phyloP scores from a whole-genome alignment of 2,329 filamentous ascomycete genomes.

The Epichloe scottii region DNA sequence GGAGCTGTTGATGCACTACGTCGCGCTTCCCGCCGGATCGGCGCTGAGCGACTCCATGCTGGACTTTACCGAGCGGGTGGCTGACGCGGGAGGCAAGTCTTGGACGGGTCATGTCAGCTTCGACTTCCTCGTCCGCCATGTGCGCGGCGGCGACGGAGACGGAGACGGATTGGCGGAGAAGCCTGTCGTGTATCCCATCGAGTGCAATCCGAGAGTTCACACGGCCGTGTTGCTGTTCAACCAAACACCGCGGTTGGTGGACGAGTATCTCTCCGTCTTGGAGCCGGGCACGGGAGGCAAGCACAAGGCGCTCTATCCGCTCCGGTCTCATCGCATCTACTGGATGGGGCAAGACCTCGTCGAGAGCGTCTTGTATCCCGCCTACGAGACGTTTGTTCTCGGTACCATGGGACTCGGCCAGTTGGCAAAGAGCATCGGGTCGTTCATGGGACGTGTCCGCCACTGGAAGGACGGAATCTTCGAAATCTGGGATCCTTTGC shows the following conservation, averaged over 20 bases:
- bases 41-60: slow-evolving; percentile 48
- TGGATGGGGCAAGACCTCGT: slow-evolving; percentile 59
- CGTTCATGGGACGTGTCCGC: slow-evolving; percentile 25
- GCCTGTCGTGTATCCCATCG: slow-evolving; percentile 46
- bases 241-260: slow-evolving; percentile 31
- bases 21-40: slow-evolving; percentile 40
- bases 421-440: slow-evolving; percentile 5
- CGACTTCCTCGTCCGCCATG: not conserved
- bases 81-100: slow-evolving; percentile 30
- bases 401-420: slow-evolving; percentile 8
- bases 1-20: slow-evolving; percentile 55
- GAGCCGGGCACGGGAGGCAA: slow-evolving; percentile 10
- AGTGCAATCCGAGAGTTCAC: slow-evolving; percentile 59
- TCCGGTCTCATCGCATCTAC: slow-evolving; percentile 29
- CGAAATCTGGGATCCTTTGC: slow-evolving; percentile 40
- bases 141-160: slow-evolving; percentile 8
- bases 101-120: slow-evolving; percentile 1
- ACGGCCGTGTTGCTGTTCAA: slow-evolving; percentile 53
- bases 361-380: slow-evolving; percentile 32
- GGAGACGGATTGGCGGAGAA: not conserved
- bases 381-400: slow-evolving; percentile 22
- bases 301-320: slow-evolving; percentile 11
- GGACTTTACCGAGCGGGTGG: slow-evolving; percentile 48
- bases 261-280: slow-evolving; percentile 40
- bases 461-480: slow-evolving; percentile 45